These are phyloP conservation scores for Candolleomyces eurysporus DNA, from an alignment of 768 basidiomycete species.

Conservation along the genomic window DNA sequence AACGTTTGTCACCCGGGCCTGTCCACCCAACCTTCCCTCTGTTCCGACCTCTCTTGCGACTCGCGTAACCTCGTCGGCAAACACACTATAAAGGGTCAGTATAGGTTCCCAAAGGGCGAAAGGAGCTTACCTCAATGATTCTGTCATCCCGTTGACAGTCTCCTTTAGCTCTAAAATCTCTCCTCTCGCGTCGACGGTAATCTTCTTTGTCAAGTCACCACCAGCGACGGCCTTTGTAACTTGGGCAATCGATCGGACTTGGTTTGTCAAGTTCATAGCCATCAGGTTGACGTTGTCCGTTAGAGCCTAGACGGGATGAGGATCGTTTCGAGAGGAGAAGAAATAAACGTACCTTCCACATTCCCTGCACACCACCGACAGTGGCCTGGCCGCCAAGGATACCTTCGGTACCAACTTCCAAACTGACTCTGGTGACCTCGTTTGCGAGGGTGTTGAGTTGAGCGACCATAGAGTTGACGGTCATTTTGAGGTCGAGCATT, in stretches of 20 bases:
- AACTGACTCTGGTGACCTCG: constrained; percentile 86
- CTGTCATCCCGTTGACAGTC: constrained; percentile 96
- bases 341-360: constrained; percentile 71
- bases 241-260: constrained; percentile 82
- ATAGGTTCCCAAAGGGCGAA: background rate
- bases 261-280: constrained; percentile 89
- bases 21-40: constrained; percentile 92
- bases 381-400: constrained; percentile 91
- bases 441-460: constrained; percentile 64
- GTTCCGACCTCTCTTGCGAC: constrained; percentile 98
- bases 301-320: constrained; percentile 33
- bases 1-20: constrained; percentile 90
- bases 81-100: constrained; percentile 52
- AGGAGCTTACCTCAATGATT: constrained; percentile 33
- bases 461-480: constrained; percentile 23
- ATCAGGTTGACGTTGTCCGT: constrained; percentile 86
- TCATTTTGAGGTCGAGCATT: constrained; percentile 87
- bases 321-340: background rate
- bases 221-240: constrained; percentile 95
- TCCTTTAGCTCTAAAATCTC: constrained; percentile 90
- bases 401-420: constrained; percentile 92
- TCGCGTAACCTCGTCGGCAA: constrained; percentile 77
- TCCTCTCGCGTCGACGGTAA: constrained; percentile 87
- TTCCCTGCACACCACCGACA: constrained; percentile 91
- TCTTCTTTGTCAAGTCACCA: constrained; percentile 92